Conservation (phyloP, 139 green algal species). For the Chlorella sp. region DNA sequence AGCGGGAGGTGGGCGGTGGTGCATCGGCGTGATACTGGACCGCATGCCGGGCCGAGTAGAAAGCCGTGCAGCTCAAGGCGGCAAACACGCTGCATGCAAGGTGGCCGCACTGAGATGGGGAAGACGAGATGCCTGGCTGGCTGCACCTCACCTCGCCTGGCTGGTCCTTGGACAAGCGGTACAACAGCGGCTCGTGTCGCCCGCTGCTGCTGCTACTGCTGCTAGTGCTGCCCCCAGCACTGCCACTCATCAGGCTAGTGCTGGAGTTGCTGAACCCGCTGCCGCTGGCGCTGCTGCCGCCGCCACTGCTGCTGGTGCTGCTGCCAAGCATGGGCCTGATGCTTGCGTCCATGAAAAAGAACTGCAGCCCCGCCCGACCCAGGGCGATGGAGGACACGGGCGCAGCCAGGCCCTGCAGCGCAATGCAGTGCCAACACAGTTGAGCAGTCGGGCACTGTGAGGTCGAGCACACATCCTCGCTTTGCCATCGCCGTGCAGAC, state of each 20-base stretch:
- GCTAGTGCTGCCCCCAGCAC: background rate
- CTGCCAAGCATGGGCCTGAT: background rate
- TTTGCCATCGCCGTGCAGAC: too few species aligned
- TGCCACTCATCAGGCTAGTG: slow-evolving; percentile 66
- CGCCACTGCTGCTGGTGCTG: too few species aligned
- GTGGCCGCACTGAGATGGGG: too few species aligned
- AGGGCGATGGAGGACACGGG: slow-evolving; percentile 34
- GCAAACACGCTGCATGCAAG: too few species aligned
- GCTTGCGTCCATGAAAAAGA: slow-evolving; percentile 59
- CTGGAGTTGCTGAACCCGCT: slow-evolving; percentile 5
- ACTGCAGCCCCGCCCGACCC: slow-evolving; percentile 48
- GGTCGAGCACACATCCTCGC: too few species aligned
- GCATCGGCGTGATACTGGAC: too few species aligned
- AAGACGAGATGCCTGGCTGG: too few species aligned
- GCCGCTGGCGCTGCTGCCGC: background rate
- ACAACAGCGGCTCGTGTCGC: slow-evolving; percentile 1
- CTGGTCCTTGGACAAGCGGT: background rate
- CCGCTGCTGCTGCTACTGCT: background rate
- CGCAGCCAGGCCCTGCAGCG: slow-evolving; percentile 18
- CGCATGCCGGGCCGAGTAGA: too few species aligned
- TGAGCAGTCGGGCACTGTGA: too few species aligned
- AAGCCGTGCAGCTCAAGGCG: too few species aligned
- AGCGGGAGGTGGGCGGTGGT: too few species aligned
- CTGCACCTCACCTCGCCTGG: background rate
- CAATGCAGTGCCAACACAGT: too few species aligned